Conservation (phyloP, 192 early-diverging fungal genomes). For the Coemansia furcata region DNA sequence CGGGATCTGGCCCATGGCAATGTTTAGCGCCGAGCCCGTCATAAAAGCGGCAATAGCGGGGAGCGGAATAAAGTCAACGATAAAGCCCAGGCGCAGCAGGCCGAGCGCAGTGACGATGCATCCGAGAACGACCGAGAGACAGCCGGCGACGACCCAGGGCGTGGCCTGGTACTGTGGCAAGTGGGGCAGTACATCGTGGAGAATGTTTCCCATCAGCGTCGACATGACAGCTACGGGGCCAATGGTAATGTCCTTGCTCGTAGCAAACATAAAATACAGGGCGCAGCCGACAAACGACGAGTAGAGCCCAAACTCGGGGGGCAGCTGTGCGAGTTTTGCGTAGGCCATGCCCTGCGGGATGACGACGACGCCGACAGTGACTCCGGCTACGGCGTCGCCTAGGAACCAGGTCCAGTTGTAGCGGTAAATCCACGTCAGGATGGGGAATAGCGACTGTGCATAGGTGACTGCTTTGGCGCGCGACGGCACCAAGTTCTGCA, state of each 20-base stretch:
- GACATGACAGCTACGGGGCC: conserved; percentile 79
- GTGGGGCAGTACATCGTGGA: conserved; percentile 33
- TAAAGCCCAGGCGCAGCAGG: conserved; percentile 75
- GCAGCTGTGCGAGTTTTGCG: conserved; percentile 70
- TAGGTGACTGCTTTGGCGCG: conserved; percentile 15
- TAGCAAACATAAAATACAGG: conserved; percentile 70
- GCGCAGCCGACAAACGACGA: conserved; percentile 69
- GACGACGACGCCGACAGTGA: conserved; percentile 73
- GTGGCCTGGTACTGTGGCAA: conserved; percentile 57
- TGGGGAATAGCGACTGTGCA: conserved; percentile 46
- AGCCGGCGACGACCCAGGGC: conserved; percentile 48
- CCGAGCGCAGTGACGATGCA: conserved; percentile 70
- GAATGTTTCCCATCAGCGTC: conserved; percentile 67
- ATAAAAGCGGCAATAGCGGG: conserved; percentile 87
- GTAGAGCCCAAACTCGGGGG: conserved; percentile 74
- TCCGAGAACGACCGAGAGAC: conserved; percentile 72
- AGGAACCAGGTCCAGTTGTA: conserved; percentile 61
- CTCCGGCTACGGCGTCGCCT: conserved; percentile 67
- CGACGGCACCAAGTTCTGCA: conserved; percentile 23
- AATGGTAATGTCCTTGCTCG: conserved; percentile 71
- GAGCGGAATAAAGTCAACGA: conserved; percentile 84
- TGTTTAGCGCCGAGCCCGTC: conserved; percentile 76
- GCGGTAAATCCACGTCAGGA: conserved; percentile 48
- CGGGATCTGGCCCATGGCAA: conserved; percentile 78
- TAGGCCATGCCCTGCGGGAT: conserved; percentile 76